These are phyloP conservation scores for Plasmodium gallinaceum DNA, from an alignment of 169 alveolate genomes.

Conservation along the genomic window DNA sequence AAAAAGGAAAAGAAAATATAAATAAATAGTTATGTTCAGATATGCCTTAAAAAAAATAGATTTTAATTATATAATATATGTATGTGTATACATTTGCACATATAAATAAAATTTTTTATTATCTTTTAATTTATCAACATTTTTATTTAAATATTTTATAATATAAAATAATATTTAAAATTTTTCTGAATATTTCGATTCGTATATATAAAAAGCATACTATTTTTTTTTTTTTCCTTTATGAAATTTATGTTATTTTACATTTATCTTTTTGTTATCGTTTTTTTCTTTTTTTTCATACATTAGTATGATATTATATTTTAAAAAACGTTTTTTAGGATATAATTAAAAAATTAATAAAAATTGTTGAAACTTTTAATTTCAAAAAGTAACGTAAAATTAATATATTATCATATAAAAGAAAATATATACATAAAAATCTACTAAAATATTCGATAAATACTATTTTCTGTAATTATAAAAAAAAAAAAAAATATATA, in stretches of 20 bases:
- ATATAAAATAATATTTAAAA: background rate
- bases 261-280: slow-evolving; percentile 6
- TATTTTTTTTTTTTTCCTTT: slow-evolving; percentile 12
- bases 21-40: background rate
- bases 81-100: slow-evolving; percentile 19
- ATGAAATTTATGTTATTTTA: background rate
- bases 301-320: too few relatives aligned
- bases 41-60: too few relatives aligned
- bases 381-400: slow-evolving; percentile 7
- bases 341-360: slow-evolving; percentile 21
- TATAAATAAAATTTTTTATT: slow-evolving; percentile 10
- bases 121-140: slow-evolving; percentile 18
- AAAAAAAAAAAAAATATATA: slow-evolving; percentile 6
- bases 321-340: background rate
- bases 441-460: slow-evolving; percentile 7
- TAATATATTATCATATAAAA: background rate
- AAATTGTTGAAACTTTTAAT: slow-evolving; percentile 7
- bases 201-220: slow-evolving; percentile 9
- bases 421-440: background rate
- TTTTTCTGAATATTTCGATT: slow-evolving; percentile 1
- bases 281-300: too few relatives aligned
- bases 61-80: background rate
- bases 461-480: background rate
- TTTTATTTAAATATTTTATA: slow-evolving; percentile 6
- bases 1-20: slow-evolving; percentile 3